Conservation (phyloP, 2,329 filamentous ascomycete species). For the Neonectria faginata region DNA sequence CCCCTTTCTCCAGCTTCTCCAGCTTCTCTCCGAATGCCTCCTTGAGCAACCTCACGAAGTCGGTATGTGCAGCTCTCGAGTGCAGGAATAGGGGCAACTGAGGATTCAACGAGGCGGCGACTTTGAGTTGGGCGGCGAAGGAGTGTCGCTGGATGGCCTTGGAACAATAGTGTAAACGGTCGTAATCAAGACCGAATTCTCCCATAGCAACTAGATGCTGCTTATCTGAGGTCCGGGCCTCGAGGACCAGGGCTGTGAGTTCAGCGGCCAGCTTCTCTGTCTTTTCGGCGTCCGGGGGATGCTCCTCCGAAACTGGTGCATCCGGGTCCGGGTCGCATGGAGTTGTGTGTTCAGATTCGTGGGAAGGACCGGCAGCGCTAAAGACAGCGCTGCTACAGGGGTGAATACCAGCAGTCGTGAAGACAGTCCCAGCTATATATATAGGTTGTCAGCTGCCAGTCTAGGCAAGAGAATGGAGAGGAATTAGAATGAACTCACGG, state of each 20-base stretch:
- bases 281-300: constrained; percentile 57
- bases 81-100: constrained; percentile 93
- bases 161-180: constrained; percentile 85
- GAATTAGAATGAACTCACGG: constrained; percentile 63
- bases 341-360: constrained; percentile 61
- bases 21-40: constrained; percentile 68
- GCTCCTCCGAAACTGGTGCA: constrained; percentile 62
- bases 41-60: constrained; percentile 81
- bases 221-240: constrained; percentile 62
- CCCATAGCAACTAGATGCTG: constrained; percentile 80
- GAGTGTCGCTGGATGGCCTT: constrained; percentile 85
- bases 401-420: constrained; percentile 92
- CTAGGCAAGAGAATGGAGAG: constrained; percentile 20
- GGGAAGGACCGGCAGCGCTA: constrained; percentile 62
- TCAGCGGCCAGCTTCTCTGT: constrained; percentile 65
- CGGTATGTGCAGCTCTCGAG: constrained; percentile 85
- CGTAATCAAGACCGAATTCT: constrained; percentile 96
- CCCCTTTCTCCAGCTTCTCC: constrained; percentile 76
- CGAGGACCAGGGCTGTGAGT: constrained; percentile 73
- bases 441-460: constrained; percentile 16
- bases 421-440: constrained; percentile 78
- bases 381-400: constrained; percentile 89
- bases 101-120: constrained; percentile 76
- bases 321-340: constrained; percentile 66
- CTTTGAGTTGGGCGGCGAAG: constrained; percentile 83